phyloP scores from a whole-genome alignment of 2,329 filamentous ascomycete genomes.

The Reticulascus tulasneorum region DNA sequence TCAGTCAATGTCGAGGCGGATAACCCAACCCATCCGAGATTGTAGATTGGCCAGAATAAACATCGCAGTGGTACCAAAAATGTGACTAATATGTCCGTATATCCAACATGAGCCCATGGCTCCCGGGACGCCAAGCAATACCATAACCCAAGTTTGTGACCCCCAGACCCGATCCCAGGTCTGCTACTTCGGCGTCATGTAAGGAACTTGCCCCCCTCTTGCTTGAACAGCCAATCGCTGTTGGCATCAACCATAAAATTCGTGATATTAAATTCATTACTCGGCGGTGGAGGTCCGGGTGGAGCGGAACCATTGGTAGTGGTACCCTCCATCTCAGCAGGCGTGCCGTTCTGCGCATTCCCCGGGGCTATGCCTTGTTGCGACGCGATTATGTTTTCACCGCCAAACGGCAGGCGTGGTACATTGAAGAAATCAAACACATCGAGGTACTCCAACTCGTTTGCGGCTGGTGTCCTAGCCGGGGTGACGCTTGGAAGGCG shows the following conservation, averaged over 20 bases:
- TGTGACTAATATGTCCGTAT: too few species aligned
- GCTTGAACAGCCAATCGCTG: slow-evolving; percentile 70
- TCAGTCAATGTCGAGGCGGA: too few species aligned
- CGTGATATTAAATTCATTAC: slow-evolving; percentile 71
- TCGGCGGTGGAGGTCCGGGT: slow-evolving; percentile 23
- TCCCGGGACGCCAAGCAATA: too few species aligned
- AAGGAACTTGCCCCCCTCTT: slow-evolving; percentile 28
- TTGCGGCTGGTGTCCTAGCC: slow-evolving; percentile 66
- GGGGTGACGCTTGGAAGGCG: slow-evolving; percentile 53
- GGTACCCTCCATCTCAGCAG: slow-evolving; percentile 13
- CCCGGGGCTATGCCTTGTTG: slow-evolving; percentile 14
- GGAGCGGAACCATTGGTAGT: slow-evolving; percentile 21
- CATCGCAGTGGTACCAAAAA: too few species aligned
- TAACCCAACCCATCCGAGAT: too few species aligned
- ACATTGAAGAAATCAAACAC: slow-evolving; percentile 96
- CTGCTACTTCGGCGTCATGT: too few species aligned
- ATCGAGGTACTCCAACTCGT: slow-evolving; percentile 86
- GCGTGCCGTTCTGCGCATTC: slow-evolving; percentile 14
- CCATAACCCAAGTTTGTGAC: too few species aligned
- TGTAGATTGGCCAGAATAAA: too few species aligned
- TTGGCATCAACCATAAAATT: slow-evolving; percentile 74
- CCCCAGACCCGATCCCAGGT: too few species aligned
- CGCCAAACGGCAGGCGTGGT: slow-evolving; percentile 60
- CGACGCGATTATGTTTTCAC: slow-evolving; percentile 23
- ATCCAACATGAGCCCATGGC: too few species aligned